Evolutionary conservation across 202 grass and related monocot species (phyloP), one percentile per base, ranked within the genome.

Genomic region (Carex arenaria): DNA sequence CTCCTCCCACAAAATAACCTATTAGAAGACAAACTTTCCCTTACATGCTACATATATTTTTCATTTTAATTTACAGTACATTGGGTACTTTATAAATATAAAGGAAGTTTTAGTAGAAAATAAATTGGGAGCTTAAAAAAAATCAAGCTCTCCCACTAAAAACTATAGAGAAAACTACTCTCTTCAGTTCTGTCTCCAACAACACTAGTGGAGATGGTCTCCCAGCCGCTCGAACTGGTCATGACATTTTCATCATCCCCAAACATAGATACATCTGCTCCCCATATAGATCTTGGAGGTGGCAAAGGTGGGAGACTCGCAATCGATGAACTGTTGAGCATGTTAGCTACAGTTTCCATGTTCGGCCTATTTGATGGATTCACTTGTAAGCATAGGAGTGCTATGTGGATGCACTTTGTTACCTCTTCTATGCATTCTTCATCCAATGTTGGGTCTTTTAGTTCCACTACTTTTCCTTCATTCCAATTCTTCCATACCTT

Each of bases 331-430:
- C 22, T 59, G 22, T 20, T 63, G 10, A 80, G 77, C 77, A 63
- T 80, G 17, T 61, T 17, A 80, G 31, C 36, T 5, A 80, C 77
- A 3, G 77, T 57, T 42, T 80, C 77, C 77, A 80, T 80, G 56
- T 80, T 64, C 12, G 77, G 77, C 59, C 77, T 57, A 64, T 42
- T 30, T 23, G 59, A 61, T 30, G 77, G 54, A 57, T 80, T 63
- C 18, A 2, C 10, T 45, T 80, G 77, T 10, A 80, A 34, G 53
- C 76, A 79, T 56, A 62, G 55, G 0, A 79, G 36, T 38, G 76
- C 76, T 38, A 79, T 42, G 30, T 80, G 77, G 10, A 80, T 40
- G 59, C 56, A 80, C 19, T 63, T 45, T 7, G 15, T 42, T 12
- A 80, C 32, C 6, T 80, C 77, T 80, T 63, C 77, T 11, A 80